Evolutionary conservation across 129 eudicot genomes (phyloP), one percentile per base, ranked within the genome.

Genomic region (Ambrosia trifida): DNA sequence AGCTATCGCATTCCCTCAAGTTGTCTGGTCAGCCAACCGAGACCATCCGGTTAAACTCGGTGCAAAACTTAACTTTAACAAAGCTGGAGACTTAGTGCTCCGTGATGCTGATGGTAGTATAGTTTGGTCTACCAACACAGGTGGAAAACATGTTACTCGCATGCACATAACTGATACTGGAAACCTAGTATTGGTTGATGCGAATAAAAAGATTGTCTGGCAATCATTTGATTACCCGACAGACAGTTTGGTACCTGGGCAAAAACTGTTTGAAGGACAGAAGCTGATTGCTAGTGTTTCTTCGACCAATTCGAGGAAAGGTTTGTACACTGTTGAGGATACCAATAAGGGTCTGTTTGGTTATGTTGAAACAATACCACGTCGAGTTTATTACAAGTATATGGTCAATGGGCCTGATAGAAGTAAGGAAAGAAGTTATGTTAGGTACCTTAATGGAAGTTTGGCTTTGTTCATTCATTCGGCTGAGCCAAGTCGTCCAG

Each of bases 21-120:
- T 78, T 24, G 78, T 78, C 11, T 83, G 86, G 86, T 70, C 73
- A 19, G 86, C 86, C 50, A 83, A 78, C 74, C 76, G 86, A 35
- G 24, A 83, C 59, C 79, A 9, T 28, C 86, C 83, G 0, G 86
- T 78, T 13, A 65, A 67, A 24, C 80, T 69, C 19, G 78, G 78
- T 4, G 72, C 86, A 9, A 74, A 72, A 18, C 76, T 83, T 24
- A 38, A 24, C 32, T 64, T 78, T 68, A 79, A 79, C 11, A 68
- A 43, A 0, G 44, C 51, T 1, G 80, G 86, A 20, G 74, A 73
- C 11, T 75, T 78, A 70, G 57, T 66, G 1, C 76, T 83, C 32
- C 33, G 40, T 4, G 86, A 83, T 70, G 81, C 46, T 9, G 81
- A 78, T 52, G 86, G 83, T 49, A 83, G 66, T 38, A 72, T 51